phyloP scores from a whole-genome alignment of 2,329 filamentous ascomycete genomes.

The Colletotrichum filicis region DNA sequence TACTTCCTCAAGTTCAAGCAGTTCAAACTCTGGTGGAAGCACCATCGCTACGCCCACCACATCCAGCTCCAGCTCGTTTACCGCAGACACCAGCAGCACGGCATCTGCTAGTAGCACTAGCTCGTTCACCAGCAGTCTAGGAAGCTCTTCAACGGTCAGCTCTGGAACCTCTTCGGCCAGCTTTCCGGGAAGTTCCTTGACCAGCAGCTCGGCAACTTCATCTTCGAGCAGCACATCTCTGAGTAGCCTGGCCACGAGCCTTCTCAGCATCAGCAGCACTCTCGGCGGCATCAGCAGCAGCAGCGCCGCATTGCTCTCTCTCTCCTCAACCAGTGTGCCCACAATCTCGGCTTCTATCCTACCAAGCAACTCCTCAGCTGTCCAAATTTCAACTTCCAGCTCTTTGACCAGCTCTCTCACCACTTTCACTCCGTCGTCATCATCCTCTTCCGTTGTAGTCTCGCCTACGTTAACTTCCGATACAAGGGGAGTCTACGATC shows the following conservation, averaged over 20 bases:
- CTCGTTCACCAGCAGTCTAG: background rate
- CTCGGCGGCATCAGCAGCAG: background rate
- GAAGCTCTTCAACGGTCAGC: background rate
- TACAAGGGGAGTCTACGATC: background rate
- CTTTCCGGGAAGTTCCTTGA: background rate
- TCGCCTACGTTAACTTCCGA: background rate
- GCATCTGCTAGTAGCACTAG: background rate
- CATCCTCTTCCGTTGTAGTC: background rate
- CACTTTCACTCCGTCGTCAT: background rate
- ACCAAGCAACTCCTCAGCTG: background rate
- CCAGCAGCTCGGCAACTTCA: background rate
- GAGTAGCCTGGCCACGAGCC: background rate
- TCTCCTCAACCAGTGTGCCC: background rate
- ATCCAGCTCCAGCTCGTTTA: background rate
- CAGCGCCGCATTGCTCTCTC: background rate
- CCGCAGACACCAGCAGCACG: background rate
- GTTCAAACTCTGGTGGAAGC: background rate
- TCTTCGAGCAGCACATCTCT: background rate
- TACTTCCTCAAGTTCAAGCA: background rate
- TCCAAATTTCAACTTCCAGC: background rate
- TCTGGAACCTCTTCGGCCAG: background rate
- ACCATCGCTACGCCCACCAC: background rate
- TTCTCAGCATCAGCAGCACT: background rate
- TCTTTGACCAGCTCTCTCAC: background rate
- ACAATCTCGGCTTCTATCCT: background rate